Percentiles rank a stretch among this genome's conserved stretches.
phyloP scores from a whole-genome alignment of 2,329 filamentous ascomycete genomes.

The Diaporthe ilicicola region DNA sequence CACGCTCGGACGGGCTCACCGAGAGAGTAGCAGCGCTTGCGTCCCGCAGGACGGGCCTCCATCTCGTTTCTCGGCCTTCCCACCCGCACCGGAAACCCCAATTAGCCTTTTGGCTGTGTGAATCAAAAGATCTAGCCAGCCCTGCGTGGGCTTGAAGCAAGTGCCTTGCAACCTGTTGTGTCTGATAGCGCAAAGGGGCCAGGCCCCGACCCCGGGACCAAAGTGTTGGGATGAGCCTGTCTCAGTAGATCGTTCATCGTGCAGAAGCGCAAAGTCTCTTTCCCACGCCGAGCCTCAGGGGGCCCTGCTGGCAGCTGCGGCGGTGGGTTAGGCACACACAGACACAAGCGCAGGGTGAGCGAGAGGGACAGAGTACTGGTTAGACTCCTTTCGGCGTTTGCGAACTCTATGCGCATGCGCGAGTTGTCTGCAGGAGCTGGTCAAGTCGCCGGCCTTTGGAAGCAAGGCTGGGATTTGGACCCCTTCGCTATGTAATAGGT shows the following conservation, averaged over 20 bases:
- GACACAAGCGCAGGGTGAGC: neutral
- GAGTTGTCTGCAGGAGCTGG: neutral
- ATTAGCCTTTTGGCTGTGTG: slow-evolving; percentile 1
- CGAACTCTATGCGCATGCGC: neutral
- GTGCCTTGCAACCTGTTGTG: neutral
- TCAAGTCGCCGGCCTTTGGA: neutral
- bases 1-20: slow-evolving; percentile 1
- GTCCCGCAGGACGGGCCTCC: neutral
- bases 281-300: slow-evolving; percentile 12
- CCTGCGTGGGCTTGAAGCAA: neutral
- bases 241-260: slow-evolving; percentile 19
- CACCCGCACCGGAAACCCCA: slow-evolving; percentile 13
- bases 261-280: slow-evolving; percentile 14
- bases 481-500: neutral
- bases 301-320: slow-evolving; percentile 4
- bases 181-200: neutral
- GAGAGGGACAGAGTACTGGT: neutral
- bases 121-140: neutral
- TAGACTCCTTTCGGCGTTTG: neutral
- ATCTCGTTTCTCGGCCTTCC: neutral
- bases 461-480: neutral
- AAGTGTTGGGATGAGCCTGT: slow-evolving; percentile 17
- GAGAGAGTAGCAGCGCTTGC: slow-evolving; percentile 8
- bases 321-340: neutral
- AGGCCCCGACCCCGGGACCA: neutral